Evolutionary conservation across 2,329 filamentous ascomycete genomes (phyloP).

Genomic region (Pleomassaria siparia): DNA sequence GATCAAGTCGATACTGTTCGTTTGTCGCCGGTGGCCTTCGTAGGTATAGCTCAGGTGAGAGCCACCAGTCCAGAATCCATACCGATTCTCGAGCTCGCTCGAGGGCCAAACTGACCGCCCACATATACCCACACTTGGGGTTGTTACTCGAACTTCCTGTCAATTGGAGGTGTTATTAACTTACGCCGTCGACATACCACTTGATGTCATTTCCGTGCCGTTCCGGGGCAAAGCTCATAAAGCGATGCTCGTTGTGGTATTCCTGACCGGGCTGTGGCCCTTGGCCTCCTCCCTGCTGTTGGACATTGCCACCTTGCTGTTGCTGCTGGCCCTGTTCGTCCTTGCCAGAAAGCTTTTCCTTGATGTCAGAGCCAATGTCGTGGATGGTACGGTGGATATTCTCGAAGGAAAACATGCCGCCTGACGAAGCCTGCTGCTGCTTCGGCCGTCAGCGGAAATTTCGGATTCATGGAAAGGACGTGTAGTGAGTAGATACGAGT

Average conservation of each 20-base stretch:
- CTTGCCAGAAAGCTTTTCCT: conserved; percentile 50
- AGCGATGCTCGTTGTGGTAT: conserved; percentile 52
- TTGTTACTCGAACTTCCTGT: not conserved
- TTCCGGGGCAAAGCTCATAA: conserved; percentile 69
- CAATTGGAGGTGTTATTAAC: conserved; percentile 59
- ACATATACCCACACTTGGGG: conserved; percentile 63
- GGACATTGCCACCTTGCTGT: conserved; percentile 30
- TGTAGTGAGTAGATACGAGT: not conserved
- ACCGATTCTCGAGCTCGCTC: conserved; percentile 76
- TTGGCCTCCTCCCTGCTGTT: conserved; percentile 18
- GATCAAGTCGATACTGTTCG: conserved; percentile 80
- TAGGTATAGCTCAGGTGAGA: conserved; percentile 85
- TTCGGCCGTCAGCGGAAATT: not conserved
- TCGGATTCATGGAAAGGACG: too few species aligned
- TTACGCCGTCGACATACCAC: conserved; percentile 75
- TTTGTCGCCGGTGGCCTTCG: conserved; percentile 79
- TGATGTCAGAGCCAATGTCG: conserved; percentile 54
- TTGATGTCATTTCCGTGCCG: conserved; percentile 73
- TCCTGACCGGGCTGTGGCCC: conserved; percentile 34
- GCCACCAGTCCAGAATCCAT: conserved; percentile 88
- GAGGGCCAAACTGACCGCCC: conserved; percentile 77
- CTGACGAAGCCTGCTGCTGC: conserved; percentile 20
- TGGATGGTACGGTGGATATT: conserved; percentile 58
- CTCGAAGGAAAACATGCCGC: conserved; percentile 51
- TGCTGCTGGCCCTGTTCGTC: conserved; percentile 50